Conservation (phyloP, 495 filamentous ascomycete genomes). For the Ramalina intermedia region DNA sequence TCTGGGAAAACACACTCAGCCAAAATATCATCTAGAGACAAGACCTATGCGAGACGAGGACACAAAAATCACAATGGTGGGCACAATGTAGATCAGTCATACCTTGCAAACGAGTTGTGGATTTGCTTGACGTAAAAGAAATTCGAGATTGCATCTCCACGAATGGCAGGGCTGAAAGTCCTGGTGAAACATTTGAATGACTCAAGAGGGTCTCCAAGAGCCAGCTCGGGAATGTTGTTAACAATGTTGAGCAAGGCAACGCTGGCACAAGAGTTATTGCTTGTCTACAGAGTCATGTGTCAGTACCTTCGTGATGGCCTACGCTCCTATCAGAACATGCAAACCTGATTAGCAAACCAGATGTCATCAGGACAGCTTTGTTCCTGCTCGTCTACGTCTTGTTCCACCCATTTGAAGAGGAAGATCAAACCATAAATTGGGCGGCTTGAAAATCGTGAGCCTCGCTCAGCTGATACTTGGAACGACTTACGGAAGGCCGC, state of each 20-base stretch:
- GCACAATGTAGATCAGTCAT: conserved; percentile 10
- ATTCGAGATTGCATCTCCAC: conserved; percentile 58
- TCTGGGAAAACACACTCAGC: conserved; percentile 17
- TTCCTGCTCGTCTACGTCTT: conserved; percentile 42
- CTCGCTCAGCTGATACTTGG: not conserved
- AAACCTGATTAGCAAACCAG: conserved; percentile 91
- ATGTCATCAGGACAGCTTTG: conserved; percentile 49
- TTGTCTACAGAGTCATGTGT: conserved; percentile 37
- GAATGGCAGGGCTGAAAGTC: conserved; percentile 50
- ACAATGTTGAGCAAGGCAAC: conserved; percentile 82
- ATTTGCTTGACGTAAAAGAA: conserved; percentile 64
- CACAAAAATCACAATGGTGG: not conserved
- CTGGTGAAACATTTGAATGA: conserved; percentile 58
- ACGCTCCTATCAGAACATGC: no score
- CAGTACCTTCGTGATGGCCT: not conserved
- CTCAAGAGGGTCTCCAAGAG: conserved; percentile 50
- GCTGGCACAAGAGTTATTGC: conserved; percentile 72
- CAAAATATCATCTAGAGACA: not conserved
- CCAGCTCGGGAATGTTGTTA: conserved; percentile 57
- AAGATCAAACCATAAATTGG: conserved; percentile 76
- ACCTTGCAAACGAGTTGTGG: conserved; percentile 82
- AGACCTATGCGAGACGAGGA: not conserved
- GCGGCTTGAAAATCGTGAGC: conserved; percentile 26
- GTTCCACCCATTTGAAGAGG: conserved; percentile 55
- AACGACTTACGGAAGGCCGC: conserved; percentile 42